Evolutionary conservation across 2,329 filamentous ascomycete genomes (phyloP).

Genomic region (Cercospora sp.): DNA sequence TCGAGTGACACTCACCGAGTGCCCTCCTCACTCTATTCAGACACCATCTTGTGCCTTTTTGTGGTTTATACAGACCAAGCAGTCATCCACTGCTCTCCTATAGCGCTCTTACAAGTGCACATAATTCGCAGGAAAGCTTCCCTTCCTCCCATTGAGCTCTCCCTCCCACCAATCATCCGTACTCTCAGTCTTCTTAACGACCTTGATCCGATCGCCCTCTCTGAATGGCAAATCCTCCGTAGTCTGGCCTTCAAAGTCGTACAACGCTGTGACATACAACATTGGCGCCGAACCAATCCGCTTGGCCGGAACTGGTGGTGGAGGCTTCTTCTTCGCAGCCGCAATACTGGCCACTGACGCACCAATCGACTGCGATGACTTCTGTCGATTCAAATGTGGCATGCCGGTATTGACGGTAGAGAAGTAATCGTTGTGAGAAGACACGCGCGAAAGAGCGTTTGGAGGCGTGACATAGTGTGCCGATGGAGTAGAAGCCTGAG

Average conservation of each 20-base stretch:
- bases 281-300: conserved; percentile 50
- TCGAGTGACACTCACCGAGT: too few relatives aligned
- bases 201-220: conserved; percentile 75
- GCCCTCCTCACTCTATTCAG: too few relatives aligned
- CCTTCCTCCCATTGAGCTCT: conserved; percentile 66
- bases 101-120: conserved; percentile 32
- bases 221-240: conserved; percentile 71
- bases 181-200: conserved; percentile 75
- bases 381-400: conserved; percentile 19
- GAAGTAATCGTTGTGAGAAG: conserved; percentile 36
- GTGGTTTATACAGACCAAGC: not conserved
- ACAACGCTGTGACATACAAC: conserved; percentile 61
- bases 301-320: conserved; percentile 70
- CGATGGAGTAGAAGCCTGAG: conserved; percentile 37
- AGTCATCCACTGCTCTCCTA: not conserved
- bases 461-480: conserved; percentile 38
- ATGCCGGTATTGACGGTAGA: conserved; percentile 19
- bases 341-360: conserved; percentile 39
- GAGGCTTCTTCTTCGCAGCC: conserved; percentile 69
- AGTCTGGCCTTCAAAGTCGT: conserved; percentile 70
- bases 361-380: conserved; percentile 37
- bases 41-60: too few relatives aligned
- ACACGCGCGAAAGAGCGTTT: conserved; percentile 25
- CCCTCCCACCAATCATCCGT: conserved; percentile 89
- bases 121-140: conserved; percentile 83